Evolutionary conservation across 129 eudicot genomes (phyloP), one percentile per base, ranked within the genome.

Genomic region (Chrysanthemum lavandulifolium): DNA sequence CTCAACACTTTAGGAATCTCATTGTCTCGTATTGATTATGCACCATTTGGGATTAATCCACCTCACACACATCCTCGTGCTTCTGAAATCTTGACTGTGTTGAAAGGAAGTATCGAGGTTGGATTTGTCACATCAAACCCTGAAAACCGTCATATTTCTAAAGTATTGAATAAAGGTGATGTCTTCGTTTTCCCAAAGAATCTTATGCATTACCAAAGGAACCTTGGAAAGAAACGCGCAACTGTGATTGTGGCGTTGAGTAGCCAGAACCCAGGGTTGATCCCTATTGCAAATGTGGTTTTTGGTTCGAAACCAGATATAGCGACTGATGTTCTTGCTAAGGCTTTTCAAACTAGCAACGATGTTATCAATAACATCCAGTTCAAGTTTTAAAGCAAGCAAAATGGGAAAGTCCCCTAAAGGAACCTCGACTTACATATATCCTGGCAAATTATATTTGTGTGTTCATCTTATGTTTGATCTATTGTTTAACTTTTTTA

Each of bases 1-100:
- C 76, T 80, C 59, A 80, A 80, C 68, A 80, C 84, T 74, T 70
- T 80, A 9, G 80, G 84, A 45, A 63, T 80, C 76, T 62, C 84
- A 51, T 29, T 80, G 71, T 75, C 72, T 19, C 80, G 80, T n/a
- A 43, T 74, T 14, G 84, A 74, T 45, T 80, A 33, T 4, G 76
- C 75, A 1, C 84, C 84, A 68, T 80, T 74, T 69, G 84, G 84
- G 9, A 53, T 80, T 18, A 80, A 73, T 60, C 71, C 82, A 14
- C 82, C 82, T 29, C 82, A 78, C 59, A 40, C 64, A 16, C 82
- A 72, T 66, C 78, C 82, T 15, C 82, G 82, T n/a, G 82, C 78
- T 9, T 21, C 73, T 55, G 82, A 78, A 18, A 60, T 78, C 31
- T 33, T 78, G 67, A 72, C 68, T 10, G 72, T 80, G 27, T 40